phyloP scores from a whole-genome alignment of 495 filamentous ascomycete species.

The Pseudoneurospora amorphoporcata region DNA sequence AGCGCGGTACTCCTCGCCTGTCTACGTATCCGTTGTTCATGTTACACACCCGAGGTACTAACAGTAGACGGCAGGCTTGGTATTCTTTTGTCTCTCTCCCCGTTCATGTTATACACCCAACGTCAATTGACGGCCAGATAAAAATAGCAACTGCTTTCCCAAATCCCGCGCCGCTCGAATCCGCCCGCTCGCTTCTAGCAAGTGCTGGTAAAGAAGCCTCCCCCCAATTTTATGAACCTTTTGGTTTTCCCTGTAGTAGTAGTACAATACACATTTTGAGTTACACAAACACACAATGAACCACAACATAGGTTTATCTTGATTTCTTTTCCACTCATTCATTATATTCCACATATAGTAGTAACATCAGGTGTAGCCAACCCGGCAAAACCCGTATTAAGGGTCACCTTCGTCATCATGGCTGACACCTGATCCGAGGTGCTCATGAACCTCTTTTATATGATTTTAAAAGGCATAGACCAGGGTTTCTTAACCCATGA shows the following conservation, averaged over 20 bases:
- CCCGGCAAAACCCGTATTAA: not conserved
- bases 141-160: not conserved
- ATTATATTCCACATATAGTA: not conserved
- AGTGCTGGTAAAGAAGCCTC: not conserved
- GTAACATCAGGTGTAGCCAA: not conserved
- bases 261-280: not conserved
- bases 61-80: too few species aligned
- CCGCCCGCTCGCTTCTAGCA: not conserved
- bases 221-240: not conserved
- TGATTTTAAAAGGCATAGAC: not conserved
- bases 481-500: constrained; percentile 43
- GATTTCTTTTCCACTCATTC: not conserved
- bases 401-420: not conserved
- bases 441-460: not conserved
- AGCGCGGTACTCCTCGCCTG: not conserved
- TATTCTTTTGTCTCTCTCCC: too few species aligned
- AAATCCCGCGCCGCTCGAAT: not conserved
- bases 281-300: not conserved
- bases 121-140: not conserved
- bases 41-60: not conserved
- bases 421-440: not conserved
- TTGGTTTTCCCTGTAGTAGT: not conserved
- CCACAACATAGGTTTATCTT: not conserved
- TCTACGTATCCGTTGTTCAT: not conserved
- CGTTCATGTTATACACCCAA: not conserved